Evolutionary conservation across 176 grass and related monocot species (phyloP).

Genomic region (Hyparrhenia diplandra): DNA sequence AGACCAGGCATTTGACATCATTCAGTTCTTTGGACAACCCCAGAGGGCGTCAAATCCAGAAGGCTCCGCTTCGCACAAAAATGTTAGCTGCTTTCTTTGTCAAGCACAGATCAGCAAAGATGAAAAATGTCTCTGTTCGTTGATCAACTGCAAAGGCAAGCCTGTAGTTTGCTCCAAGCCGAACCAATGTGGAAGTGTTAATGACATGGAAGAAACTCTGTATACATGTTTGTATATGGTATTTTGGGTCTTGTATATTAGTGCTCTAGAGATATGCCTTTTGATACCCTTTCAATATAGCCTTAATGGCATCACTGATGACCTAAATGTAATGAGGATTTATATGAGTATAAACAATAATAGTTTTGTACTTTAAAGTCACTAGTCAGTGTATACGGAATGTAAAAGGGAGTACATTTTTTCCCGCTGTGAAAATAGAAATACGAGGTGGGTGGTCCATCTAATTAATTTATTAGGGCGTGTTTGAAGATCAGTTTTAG

Average conservation of each 20-base stretch:
- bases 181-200: conserved; percentile 7
- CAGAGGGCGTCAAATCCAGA: conserved; percentile 59
- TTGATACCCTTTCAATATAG: neutral
- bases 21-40: conserved; percentile 73
- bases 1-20: conserved; percentile 39
- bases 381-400: neutral
- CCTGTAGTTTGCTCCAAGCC: conserved; percentile 10
- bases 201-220: conserved; percentile 13
- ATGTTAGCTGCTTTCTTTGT: conserved; percentile 87
- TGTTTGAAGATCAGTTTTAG: too few species aligned
- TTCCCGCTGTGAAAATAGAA: neutral
- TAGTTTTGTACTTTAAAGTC: neutral
- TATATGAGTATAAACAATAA: conserved; percentile 17
- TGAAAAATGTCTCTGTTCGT: conserved; percentile 58
- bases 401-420: neutral
- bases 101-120: conserved; percentile 66
- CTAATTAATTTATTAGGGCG: too few species aligned
- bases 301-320: conserved; percentile 27
- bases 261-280: conserved; percentile 11
- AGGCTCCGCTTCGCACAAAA: conserved; percentile 60
- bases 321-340: conserved; percentile 25
- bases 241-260: conserved; percentile 25
- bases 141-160: conserved; percentile 37
- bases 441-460: too few species aligned
- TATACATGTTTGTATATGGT: conserved; percentile 13